phyloP scores from a whole-genome alignment of 768 basidiomycete genomes.

The Symmetrospora coprosmae region DNA sequence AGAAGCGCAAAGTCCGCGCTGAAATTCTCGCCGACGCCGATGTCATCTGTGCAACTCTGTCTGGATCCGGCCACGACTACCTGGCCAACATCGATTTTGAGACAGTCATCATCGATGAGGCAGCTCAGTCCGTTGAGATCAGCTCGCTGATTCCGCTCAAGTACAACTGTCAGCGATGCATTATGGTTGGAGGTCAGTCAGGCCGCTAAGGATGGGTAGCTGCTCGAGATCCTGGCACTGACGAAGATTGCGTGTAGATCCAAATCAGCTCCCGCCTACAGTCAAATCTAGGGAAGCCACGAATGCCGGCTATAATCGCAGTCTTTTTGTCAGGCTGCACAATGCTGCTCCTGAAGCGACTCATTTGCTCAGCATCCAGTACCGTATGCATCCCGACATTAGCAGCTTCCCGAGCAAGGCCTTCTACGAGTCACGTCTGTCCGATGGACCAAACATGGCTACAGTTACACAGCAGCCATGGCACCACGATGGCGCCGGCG shows the following conservation, averaged over 20 bases:
- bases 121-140: slow-evolving; percentile 88
- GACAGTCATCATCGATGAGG: slow-evolving; percentile 93
- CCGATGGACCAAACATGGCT: slow-evolving; percentile 81
- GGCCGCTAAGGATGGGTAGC: background rate
- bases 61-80: slow-evolving; percentile 79
- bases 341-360: slow-evolving; percentile 65
- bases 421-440: slow-evolving; percentile 67
- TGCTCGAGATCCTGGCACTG: background rate
- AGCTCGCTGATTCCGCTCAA: slow-evolving; percentile 89
- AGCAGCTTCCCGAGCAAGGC: slow-evolving; percentile 71
- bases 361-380: slow-evolving; percentile 91
- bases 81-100: slow-evolving; percentile 76
- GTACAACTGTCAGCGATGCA: slow-evolving; percentile 63
- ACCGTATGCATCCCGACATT: slow-evolving; percentile 88
- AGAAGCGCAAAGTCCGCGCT: slow-evolving; percentile 54
- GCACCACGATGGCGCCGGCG: slow-evolving; percentile 47
- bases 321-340: slow-evolving; percentile 77
- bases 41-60: slow-evolving; percentile 82
- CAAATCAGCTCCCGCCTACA: slow-evolving; percentile 80
- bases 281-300: slow-evolving; percentile 53
- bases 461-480: slow-evolving; percentile 66
- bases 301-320: slow-evolving; percentile 64
- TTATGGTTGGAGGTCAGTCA: slow-evolving; percentile 73
- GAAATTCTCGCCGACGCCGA: slow-evolving; percentile 78
- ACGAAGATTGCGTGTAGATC: slow-evolving; percentile 34